Conservation (phyloP, 163 green algal genomes). For the Coccomyxa subellipsoidea region DNA sequence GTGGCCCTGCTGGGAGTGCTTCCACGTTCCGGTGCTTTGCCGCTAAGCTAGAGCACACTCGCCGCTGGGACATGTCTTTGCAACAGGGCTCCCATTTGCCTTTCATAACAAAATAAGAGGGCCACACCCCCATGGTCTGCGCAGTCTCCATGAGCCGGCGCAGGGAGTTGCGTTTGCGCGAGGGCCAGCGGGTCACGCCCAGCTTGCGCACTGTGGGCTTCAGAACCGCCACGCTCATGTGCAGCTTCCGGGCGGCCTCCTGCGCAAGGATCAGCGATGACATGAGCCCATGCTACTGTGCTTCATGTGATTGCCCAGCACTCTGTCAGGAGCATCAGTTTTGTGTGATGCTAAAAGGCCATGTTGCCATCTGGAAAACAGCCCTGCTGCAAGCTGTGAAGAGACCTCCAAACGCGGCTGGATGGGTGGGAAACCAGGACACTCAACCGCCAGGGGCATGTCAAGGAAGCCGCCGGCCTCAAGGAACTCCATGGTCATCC, state of each 20-base stretch:
- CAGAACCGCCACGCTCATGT: background rate
- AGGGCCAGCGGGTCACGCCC: background rate
- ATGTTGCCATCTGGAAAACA: no score
- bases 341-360: no score
- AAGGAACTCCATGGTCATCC: background rate
- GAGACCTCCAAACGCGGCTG: no score
- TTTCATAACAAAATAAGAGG: background rate
- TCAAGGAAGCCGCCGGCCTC: background rate
- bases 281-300: no score
- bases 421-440: background rate
- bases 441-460: background rate
- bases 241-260: background rate
- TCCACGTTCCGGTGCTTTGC: no score
- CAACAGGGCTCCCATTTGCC: no score
- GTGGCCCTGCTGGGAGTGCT: no score
- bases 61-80: no score
- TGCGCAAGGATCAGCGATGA: background rate
- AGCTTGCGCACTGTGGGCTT: background rate
- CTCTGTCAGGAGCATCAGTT: no score
- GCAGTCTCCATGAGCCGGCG: background rate
- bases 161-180: background rate
- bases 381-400: background rate
- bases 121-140: background rate
- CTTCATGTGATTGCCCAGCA: no score
- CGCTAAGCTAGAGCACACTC: no score